phyloP scores from a whole-genome alignment of 2,329 filamentous ascomycete species.

The Aurifilum marmelostoma region DNA sequence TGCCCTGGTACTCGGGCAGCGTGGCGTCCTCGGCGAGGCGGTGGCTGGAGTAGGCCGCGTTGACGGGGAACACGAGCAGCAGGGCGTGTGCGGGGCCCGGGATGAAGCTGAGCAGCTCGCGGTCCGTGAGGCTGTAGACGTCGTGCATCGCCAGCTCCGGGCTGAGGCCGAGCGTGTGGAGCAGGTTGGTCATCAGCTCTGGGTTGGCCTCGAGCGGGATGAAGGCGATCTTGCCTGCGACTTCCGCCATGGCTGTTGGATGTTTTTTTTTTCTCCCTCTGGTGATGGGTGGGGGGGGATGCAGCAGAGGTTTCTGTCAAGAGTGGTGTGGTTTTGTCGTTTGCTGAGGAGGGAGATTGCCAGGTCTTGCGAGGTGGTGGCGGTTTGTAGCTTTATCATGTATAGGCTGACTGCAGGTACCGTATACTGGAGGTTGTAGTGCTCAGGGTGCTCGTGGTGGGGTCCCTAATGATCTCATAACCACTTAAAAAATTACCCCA shows the following conservation, averaged over 20 bases:
- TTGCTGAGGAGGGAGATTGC: neutral
- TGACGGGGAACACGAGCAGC: slow-evolving; percentile 89
- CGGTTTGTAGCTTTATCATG: neutral
- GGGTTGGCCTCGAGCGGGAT: slow-evolving; percentile 76
- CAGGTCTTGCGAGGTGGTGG: neutral
- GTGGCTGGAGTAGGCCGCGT: slow-evolving; percentile 75
- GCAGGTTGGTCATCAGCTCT: slow-evolving; percentile 80
- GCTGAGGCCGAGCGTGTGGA: slow-evolving; percentile 84
- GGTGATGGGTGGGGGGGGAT: too few relatives aligned
- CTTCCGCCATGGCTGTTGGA: slow-evolving; percentile 32
- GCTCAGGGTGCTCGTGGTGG: slow-evolving; percentile 5
- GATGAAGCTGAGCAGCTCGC: slow-evolving; percentile 81
- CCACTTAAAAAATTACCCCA: slow-evolving; percentile 17
- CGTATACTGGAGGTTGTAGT: neutral
- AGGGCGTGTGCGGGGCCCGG: slow-evolving; percentile 87
- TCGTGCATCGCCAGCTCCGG: slow-evolving; percentile 79
- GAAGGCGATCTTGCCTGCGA: slow-evolving; percentile 45
- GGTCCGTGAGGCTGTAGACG: slow-evolving; percentile 87
- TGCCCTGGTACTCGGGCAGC: slow-evolving; percentile 65
- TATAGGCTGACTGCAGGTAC: neutral
- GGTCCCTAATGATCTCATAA: slow-evolving; percentile 27
- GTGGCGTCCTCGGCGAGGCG: slow-evolving; percentile 73
- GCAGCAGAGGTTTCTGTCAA: neutral
- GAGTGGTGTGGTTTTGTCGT: neutral
- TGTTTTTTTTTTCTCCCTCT: too few relatives aligned